phyloP scores from a whole-genome alignment of 805 yeast genomes.

The Scheffersomyces ergatensis region DNA sequence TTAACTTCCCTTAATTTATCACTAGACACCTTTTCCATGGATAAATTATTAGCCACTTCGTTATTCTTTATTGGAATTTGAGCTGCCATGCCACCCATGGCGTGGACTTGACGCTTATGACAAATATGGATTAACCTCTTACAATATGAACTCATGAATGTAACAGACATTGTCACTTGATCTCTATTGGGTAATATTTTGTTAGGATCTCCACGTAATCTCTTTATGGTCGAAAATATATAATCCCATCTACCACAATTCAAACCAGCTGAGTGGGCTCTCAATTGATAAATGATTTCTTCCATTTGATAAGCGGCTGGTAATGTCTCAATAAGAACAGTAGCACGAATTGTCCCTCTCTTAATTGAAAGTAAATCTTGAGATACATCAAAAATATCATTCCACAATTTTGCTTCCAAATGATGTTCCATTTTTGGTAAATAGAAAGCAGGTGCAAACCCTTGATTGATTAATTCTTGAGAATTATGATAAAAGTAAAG shows the following conservation, averaged over 20 bases:
- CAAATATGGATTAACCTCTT: slow-evolving; percentile 15
- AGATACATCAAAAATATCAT: slow-evolving; percentile 17
- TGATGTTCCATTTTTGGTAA: slow-evolving; percentile 21
- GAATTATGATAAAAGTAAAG: slow-evolving; percentile 19
- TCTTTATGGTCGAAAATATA: slow-evolving; percentile 17
- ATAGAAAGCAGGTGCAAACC: slow-evolving; percentile 19
- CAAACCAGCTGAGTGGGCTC: slow-evolving; percentile 17
- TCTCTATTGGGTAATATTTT: slow-evolving; percentile 18
- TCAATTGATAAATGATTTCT: slow-evolving; percentile 18
- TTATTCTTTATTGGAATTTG: slow-evolving; percentile 21
- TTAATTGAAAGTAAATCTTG: slow-evolving; percentile 14
- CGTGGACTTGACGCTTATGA: slow-evolving; percentile 20
- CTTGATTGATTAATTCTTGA: slow-evolving; percentile 10
- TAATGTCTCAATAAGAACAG: slow-evolving; percentile 18
- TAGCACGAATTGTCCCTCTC: slow-evolving; percentile 19
- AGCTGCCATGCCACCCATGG: slow-evolving; percentile 25
- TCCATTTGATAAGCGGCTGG: slow-evolving; percentile 24
- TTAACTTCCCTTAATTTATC: slow-evolving; percentile 20
- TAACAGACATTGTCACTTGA: slow-evolving; percentile 18
- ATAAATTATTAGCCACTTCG: slow-evolving; percentile 11
- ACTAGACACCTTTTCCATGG: slow-evolving; percentile 14
- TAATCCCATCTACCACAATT: slow-evolving; percentile 25
- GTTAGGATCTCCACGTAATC: slow-evolving; percentile 13
- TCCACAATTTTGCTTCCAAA: slow-evolving; percentile 21
- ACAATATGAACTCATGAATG: slow-evolving; percentile 18